Evolutionary conservation across 2,329 filamentous ascomycete species (phyloP).

Genomic region (Cladosporium velox): DNA sequence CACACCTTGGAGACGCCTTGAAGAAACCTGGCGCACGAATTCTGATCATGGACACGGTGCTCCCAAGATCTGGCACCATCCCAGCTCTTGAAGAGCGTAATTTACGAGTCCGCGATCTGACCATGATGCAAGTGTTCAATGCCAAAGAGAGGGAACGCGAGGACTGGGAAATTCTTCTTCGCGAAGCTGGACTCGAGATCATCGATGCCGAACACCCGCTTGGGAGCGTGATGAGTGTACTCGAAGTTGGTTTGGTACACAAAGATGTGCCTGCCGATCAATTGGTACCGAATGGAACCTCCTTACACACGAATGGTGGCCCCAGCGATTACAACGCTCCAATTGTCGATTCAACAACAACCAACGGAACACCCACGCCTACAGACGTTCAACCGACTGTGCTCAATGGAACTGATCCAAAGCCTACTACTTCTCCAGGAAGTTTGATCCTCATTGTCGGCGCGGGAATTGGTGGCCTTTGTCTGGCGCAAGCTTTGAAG

Average conservation of each 20-base stretch:
- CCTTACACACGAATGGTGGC: neutral
- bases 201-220: neutral
- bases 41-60: slow-evolving; percentile 31
- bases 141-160: slow-evolving; percentile 29
- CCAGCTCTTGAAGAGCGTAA: slow-evolving; percentile 26
- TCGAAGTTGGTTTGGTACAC: neutral
- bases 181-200: neutral
- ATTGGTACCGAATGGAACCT: neutral
- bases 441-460: neutral
- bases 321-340: neutral
- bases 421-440: neutral
- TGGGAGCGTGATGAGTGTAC: neutral
- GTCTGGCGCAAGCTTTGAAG: neutral
- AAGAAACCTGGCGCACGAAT: slow-evolving; percentile 29
- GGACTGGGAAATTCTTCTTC: slow-evolving; percentile 27
- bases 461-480: neutral
- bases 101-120: slow-evolving; percentile 27
- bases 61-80: slow-evolving; percentile 23
- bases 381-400: too few species aligned
- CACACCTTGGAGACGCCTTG: slow-evolving; percentile 25
- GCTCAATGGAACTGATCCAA: too few species aligned
- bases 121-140: slow-evolving; percentile 32
- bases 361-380: neutral
- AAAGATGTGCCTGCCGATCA: too few species aligned
- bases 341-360: rapidly evolving